phyloP scores from a whole-genome alignment of 1,284 basidiomycete genomes.

The Rhizoctonia solani region DNA sequence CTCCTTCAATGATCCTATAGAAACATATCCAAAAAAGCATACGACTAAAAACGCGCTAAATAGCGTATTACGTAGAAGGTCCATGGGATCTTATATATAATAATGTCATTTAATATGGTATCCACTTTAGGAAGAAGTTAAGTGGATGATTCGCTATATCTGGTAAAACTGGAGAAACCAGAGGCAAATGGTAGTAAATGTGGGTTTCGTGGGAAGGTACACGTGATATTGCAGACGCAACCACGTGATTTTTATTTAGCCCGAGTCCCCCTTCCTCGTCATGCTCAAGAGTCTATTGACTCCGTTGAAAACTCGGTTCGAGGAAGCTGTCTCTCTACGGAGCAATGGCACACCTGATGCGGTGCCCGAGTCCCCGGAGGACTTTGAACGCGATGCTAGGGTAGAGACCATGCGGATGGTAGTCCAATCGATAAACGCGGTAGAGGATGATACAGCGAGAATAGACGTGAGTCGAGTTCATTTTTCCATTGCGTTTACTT shows the following conservation, averaged over 20 bases:
- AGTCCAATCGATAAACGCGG: constrained; percentile 65
- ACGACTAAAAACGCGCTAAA: no score
- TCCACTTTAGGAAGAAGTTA: no score
- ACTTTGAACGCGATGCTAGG: constrained; percentile 71
- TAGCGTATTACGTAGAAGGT: no score
- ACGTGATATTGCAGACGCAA: no score
- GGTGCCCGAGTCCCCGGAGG: constrained; percentile 56
- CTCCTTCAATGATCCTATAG: no score
- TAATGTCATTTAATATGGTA: no score
- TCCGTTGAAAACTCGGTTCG: constrained; percentile 36
- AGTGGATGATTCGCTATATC: no score
- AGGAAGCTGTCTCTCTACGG: constrained; percentile 18
- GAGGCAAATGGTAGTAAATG: no score
- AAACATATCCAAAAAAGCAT: no score
- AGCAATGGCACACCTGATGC: constrained; percentile 14
- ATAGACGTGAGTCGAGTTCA: constrained; percentile 54
- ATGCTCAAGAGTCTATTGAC: constrained; percentile 34
- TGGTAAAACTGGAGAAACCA: no score
- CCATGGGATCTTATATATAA: no score
- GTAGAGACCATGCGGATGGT: constrained; percentile 70
- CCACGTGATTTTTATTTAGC: constrained; percentile 11
- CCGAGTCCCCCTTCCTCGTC: not conserved
- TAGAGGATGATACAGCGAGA: constrained; percentile 52
- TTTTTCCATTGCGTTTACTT: constrained; percentile 6
- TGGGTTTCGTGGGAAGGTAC: no score